Evolutionary conservation across 73 alveolate species (phyloP), one percentile per base, ranked within the genome.

Genomic region (Breviolum minutum): DNA sequence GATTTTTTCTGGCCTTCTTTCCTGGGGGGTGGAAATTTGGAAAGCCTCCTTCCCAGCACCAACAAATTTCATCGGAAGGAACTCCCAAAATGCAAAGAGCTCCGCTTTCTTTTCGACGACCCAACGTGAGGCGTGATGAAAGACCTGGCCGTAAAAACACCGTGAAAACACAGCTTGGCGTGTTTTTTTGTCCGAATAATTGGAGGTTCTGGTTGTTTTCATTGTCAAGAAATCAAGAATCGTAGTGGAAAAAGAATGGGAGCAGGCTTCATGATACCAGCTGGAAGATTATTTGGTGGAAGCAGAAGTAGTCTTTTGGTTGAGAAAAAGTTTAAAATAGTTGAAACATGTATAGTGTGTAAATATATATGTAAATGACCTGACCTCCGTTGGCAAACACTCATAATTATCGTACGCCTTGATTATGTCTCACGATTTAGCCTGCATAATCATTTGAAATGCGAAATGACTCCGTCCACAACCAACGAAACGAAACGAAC

Each of bases 11-110:
- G 27, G 29, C 13, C 84, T 48, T n/a, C 19, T 24, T 20, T 17
- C 27, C 27, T 69, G 19, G 19, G 26, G 79, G 26, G 79, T 69
- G 19, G 19, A 69, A 20, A 69, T 69, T 20, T 24, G 26, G 79
- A 24, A 20, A 20, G 30, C 13, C 30, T 32, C 88, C 88, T 63
- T 11, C 27, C 14, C 13, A 80, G 40, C 87, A 60, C 88, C 48
- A 80, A 27, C 6, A 20, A 11, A 24, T 8, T 77, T 16, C 60
- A 26, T 0, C 8, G 17, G 54, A 9, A 60, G 76, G 85, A 30
- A 27, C 99, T 94, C 99, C 99, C 99, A 94, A 86, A 70, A 94
- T 60, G 99, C 93, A 64, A 94, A 94, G 94, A 94, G 99, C 74
- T 94, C 94, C 63, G 92, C 94, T n/a, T 94, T 94, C 94, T 94